Evolutionary conservation across 306 rosid genomes (phyloP).

Genomic region (Vigna trinervia): DNA sequence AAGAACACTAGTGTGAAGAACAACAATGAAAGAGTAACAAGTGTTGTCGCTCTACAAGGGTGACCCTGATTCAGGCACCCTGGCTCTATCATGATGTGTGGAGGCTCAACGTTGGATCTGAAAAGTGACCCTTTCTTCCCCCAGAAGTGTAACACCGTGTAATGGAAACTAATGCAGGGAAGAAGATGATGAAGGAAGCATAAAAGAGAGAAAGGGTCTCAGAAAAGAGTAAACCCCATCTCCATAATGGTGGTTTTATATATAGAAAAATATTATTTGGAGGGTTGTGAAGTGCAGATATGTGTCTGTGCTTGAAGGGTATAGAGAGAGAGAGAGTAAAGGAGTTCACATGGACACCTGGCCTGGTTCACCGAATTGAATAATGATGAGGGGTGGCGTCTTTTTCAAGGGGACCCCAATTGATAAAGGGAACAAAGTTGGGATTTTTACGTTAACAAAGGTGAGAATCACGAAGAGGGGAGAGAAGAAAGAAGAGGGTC

Average conservation of each 20-base stretch:
- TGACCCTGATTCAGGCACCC: constrained; percentile 43
- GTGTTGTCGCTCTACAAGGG: constrained; percentile 47
- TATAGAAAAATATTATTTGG: constrained; percentile 23
- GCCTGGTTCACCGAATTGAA: constrained; percentile 49
- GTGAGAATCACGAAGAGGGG: constrained; percentile 47
- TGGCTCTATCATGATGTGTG: constrained; percentile 49
- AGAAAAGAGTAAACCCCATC: constrained; percentile 16
- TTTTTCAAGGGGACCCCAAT: constrained; percentile 53
- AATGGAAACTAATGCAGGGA: constrained; percentile 6
- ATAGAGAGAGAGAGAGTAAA: constrained; percentile 49
- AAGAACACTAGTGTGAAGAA: constrained; percentile 53
- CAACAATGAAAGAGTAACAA: constrained; percentile 55
- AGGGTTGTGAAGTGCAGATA: constrained; percentile 35
- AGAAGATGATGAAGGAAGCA: background rate
- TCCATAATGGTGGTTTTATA: constrained; percentile 19
- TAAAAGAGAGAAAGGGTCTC: background rate
- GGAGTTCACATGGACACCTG: constrained; percentile 69
- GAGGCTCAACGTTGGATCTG: constrained; percentile 50
- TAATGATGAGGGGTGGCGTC: constrained; percentile 53
- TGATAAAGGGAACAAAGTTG: constrained; percentile 34
- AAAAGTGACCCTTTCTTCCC: background rate
- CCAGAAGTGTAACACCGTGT: constrained; percentile 8
- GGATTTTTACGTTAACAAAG: constrained; percentile 47
- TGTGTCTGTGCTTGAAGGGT: background rate
- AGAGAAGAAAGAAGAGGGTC: background rate